Evolutionary conservation across 306 rosid genomes (phyloP).

Genomic region (Pueraria montana): DNA sequence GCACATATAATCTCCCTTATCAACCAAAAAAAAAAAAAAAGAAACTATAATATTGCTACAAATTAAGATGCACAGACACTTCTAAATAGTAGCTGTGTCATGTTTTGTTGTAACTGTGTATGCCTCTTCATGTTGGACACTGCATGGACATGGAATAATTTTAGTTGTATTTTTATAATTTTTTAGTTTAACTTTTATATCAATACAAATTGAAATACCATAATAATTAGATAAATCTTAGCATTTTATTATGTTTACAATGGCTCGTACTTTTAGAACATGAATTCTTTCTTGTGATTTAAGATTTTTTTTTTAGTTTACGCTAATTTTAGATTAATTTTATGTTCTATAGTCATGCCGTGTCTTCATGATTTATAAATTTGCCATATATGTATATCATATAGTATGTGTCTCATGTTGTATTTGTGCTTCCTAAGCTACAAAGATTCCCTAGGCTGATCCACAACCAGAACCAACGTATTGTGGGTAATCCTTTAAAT

Average conservation of each 20-base stretch:
- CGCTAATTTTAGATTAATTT: too few species aligned
- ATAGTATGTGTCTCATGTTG: too few species aligned
- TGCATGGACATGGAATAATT: too few species aligned
- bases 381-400: too few species aligned
- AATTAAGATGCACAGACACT: neutral
- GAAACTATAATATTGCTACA: slow-evolving; percentile 20
- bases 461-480: slow-evolving; percentile 31
- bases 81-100: neutral
- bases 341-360: too few species aligned
- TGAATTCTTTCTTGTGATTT: neutral
- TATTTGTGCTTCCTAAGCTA: neutral
- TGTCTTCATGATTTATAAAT: too few species aligned
- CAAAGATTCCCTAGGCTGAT: slow-evolving; percentile 5
- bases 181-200: neutral
- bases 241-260: neutral
- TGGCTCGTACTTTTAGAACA: neutral
- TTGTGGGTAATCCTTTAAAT: neutral
- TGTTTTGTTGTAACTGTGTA: neutral
- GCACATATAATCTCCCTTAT: neutral
- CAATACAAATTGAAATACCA: neutral
- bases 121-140: neutral
- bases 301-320: too few species aligned
- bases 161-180: too few species aligned
- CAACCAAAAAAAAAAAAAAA: slow-evolving; percentile 16
- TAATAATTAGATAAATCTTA: neutral